These are phyloP conservation scores for Hysterium pulicare DNA, from an alignment of 2,329 filamentous ascomycete genomes.

Conservation along the genomic window DNA sequence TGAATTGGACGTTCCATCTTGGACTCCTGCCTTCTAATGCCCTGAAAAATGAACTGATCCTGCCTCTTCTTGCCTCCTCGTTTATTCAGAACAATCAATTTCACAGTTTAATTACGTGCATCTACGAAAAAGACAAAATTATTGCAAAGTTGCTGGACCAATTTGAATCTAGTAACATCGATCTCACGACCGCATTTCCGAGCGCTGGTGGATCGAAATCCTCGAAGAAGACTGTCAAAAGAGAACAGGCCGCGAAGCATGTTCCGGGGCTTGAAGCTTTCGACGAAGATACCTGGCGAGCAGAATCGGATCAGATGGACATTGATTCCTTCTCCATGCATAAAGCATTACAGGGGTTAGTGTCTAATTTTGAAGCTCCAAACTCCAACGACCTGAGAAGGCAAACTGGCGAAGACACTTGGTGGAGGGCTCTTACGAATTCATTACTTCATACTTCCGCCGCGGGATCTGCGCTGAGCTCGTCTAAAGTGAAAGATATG, in stretches of 20 bases:
- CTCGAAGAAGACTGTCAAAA: slow-evolving; percentile 43
- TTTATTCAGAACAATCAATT: slow-evolving; percentile 48
- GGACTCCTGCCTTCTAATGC: slow-evolving; percentile 37
- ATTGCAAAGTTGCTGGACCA: slow-evolving; percentile 58
- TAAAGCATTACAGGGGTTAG: background rate
- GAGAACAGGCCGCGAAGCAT: slow-evolving; percentile 51
- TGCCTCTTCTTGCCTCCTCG: slow-evolving; percentile 52
- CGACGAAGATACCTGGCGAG: slow-evolving; percentile 46
- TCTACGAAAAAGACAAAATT: slow-evolving; percentile 58
- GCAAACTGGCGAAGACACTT: background rate
- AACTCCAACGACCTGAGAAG: background rate
- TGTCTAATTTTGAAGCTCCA: background rate
- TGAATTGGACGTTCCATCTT: slow-evolving; percentile 65
- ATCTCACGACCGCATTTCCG: slow-evolving; percentile 57
- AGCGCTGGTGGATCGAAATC: slow-evolving; percentile 47
- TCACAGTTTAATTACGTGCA: slow-evolving; percentile 45
- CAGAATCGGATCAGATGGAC: slow-evolving; percentile 16
- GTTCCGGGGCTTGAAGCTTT: slow-evolving; percentile 56
- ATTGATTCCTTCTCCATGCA: background rate
- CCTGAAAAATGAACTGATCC: slow-evolving; percentile 50
- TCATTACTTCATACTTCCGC: too few species aligned
- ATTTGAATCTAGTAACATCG: slow-evolving; percentile 54
- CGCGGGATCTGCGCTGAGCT: too few species aligned
- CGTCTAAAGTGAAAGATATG: too few species aligned
- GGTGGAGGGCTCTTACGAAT: background rate